Evolutionary conservation across 345 rosid species (phyloP), one percentile per base, ranked within the genome.

Genomic region (Linum usitatissimum): DNA sequence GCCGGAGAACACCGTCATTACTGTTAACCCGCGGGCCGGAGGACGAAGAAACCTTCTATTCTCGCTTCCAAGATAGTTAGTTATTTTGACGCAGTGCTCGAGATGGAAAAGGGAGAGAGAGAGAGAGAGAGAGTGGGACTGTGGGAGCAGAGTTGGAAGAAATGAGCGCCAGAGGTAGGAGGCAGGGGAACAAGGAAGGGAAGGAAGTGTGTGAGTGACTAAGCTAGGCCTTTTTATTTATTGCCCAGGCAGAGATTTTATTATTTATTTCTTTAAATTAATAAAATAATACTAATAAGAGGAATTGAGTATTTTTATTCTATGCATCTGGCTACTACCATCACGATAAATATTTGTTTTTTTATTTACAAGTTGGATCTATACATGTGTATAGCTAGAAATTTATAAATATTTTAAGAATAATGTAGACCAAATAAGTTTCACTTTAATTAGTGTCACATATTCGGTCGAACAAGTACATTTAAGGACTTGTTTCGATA

Each of bases 1-100:
- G 55, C 83, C 87, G 68, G 90, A 79, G 80, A 90, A 90, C 58
- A 87, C 87, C 66, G 90, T 84, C 97, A 90, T 90, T 51, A 12
- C 56, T 9, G 31, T 20, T 6, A 10, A 0, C 15, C 51, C 13
- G 3, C 51, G 4, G 51, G 3, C 51, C 2, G 51, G 13, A 40
- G 13, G 8, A 15, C 51, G 51, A 12, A 45, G 17, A 45, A 34
- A 34, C 38, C 3, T 34, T 34, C 6, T 34, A 5, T 34, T 34
- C 6, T 45, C 51, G 15, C 3, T 45, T 45, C 51, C 17, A 13
- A 45, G 15, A 34, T 34, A 34, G 1, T 34, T 34, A 34, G 51
- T 45, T 23, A 45, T 4, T 5, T 45, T 45, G 70, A 73, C 82
- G 76, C 71, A 65, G 57, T 58, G 31, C 18, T 6, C 6, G 60